These are phyloP conservation scores for Pyrenopolyporus hunteri DNA, from an alignment of 495 filamentous ascomycete genomes.

Conservation along the genomic window DNA sequence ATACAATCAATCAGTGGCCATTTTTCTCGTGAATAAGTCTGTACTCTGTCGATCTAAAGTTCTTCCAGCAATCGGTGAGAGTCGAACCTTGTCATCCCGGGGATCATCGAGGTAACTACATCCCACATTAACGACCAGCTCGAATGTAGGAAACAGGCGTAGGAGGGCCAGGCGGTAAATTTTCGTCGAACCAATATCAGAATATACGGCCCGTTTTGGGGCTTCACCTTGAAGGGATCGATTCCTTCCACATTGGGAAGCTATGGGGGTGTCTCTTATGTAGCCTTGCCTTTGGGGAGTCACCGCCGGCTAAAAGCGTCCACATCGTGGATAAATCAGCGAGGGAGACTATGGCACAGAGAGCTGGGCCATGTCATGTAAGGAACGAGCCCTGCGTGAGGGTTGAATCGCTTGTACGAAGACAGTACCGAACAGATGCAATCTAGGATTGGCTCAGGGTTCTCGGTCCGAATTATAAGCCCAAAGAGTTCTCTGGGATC, in stretches of 20 bases:
- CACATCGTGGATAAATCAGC: constrained; percentile 36
- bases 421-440: constrained; percentile 21
- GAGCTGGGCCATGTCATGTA: constrained; percentile 31
- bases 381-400: constrained; percentile 26
- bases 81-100: not conserved
- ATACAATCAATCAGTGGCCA: not conserved
- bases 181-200: constrained; percentile 13
- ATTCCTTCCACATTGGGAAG: constrained; percentile 21
- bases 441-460: constrained; percentile 25
- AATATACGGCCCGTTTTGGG: constrained; percentile 32
- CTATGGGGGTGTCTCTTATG: constrained; percentile 19
- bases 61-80: not conserved
- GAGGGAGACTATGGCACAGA: constrained; percentile 28
- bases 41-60: constrained; percentile 12
- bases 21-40: not conserved
- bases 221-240: constrained; percentile 14
- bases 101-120: not conserved
- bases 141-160: not conserved
- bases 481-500: constrained; percentile 16
- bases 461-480: constrained; percentile 36
- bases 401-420: constrained; percentile 23
- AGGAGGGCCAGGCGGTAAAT: constrained; percentile 22
- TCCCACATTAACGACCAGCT: not conserved
- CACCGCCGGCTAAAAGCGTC: constrained; percentile 34
- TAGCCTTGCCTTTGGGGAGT: constrained; percentile 28